Percentiles rank a stretch among this genome's conserved stretches.
These are phyloP conservation scores for Pisolithus thermaeus DNA, from an alignment of 1,284 basidiomycete genomes.

Conservation along the genomic window DNA sequence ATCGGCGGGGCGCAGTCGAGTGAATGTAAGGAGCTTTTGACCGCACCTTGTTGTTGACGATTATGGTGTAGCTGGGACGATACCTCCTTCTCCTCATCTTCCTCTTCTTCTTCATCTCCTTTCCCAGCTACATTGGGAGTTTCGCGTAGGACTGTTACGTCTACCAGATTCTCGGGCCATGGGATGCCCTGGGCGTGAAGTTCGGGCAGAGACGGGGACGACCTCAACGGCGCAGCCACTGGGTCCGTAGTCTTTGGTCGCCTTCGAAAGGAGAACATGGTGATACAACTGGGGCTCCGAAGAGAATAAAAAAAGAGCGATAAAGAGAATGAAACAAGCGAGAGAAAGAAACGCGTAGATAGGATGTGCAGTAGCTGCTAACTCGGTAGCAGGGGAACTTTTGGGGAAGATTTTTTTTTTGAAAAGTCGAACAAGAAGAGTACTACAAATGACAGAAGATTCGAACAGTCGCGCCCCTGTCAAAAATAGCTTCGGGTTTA, in stretches of 20 bases:
- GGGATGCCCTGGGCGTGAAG: slow-evolving; percentile 65
- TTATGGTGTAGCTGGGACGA: slow-evolving; percentile 3
- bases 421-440: no score
- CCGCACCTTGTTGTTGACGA: slow-evolving; percentile 53
- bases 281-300: slow-evolving; percentile 8
- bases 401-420: not conserved
- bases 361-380: not conserved
- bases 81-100: no score
- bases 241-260: slow-evolving; percentile 37
- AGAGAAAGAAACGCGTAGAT: slow-evolving; percentile 8
- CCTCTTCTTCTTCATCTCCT: not conserved
- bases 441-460: no score
- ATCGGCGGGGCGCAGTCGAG: slow-evolving; percentile 43
- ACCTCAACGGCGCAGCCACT: slow-evolving; percentile 39
- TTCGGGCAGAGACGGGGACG: slow-evolving; percentile 72
- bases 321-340: slow-evolving; percentile 15
- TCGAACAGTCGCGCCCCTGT: no score
- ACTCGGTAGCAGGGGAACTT: not conserved
- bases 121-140: slow-evolving; percentile 26
- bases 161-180: slow-evolving; percentile 76
- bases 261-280: slow-evolving; percentile 72
- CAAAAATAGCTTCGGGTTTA: no score
- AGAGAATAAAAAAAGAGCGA: slow-evolving; percentile 15
- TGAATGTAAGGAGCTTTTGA: slow-evolving; percentile 54
- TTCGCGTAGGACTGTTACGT: slow-evolving; percentile 55